These are phyloP conservation scores for Gracilaria gracilis DNA, from an alignment of 23 red algal genomes.

Conservation along the genomic window DNA sequence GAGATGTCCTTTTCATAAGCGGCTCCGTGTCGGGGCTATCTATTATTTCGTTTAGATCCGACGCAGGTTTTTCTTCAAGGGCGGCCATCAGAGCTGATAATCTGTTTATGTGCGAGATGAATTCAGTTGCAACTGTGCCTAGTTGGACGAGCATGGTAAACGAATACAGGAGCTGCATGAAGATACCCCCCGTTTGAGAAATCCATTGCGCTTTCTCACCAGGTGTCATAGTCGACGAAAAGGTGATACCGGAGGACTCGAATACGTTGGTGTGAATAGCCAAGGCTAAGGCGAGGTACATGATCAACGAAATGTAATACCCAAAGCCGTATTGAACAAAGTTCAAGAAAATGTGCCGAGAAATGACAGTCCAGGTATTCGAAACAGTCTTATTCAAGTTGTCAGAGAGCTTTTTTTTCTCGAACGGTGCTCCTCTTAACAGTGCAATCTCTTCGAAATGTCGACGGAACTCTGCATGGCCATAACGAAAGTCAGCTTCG, in stretches of 20 bases:
- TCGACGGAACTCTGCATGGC: conserved; percentile 73
- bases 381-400: conserved; percentile 47
- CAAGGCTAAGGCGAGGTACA: conserved; percentile 74
- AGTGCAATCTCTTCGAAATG: conserved; percentile 76
- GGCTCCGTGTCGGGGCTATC: conserved; percentile 14
- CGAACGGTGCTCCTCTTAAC: conserved; percentile 57
- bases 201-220: conserved; percentile 86
- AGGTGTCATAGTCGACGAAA: conserved; percentile 46
- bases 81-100: conserved; percentile 30
- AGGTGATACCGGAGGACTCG: neutral
- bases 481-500: conserved; percentile 78
- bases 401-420: conserved; percentile 44
- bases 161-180: conserved; percentile 83
- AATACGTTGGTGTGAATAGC: conserved; percentile 68
- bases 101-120: conserved; percentile 66
- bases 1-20: neutral
- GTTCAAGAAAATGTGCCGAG: conserved; percentile 75
- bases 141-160: conserved; percentile 85
- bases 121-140: conserved; percentile 59
- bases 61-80: neutral
- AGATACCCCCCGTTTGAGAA: conserved; percentile 81
- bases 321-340: conserved; percentile 77
- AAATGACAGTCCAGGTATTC: conserved; percentile 66
- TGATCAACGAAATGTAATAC: conserved; percentile 70
- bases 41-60: neutral